A percentile compares a stretch with the other conserved stretches of the same genome.
Conservation (phyloP, 2,329 filamentous ascomycete species). For the Scedosporium boydii region DNA sequence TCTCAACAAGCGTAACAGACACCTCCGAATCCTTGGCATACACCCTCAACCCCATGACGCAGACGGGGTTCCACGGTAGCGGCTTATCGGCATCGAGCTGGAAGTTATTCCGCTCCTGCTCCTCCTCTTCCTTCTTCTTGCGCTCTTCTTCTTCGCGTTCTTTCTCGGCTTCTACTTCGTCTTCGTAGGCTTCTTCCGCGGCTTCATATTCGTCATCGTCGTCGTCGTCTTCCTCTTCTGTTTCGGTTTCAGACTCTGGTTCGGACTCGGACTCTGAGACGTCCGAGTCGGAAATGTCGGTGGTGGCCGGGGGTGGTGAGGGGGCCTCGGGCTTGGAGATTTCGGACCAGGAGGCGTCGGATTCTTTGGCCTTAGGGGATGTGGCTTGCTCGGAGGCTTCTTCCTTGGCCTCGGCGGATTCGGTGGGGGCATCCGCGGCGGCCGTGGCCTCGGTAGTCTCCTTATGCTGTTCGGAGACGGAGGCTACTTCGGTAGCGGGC, state of each 20-base stretch:
- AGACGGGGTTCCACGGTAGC: constrained; percentile 31
- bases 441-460: not conserved
- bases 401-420: not conserved
- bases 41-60: constrained; percentile 28
- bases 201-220: constrained; percentile 9
- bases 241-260: constrained; percentile 14
- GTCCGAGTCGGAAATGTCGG: constrained; percentile 7
- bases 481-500: not conserved
- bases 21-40: constrained; percentile 26
- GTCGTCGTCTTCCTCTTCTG: constrained; percentile 16
- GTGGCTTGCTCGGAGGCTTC: not conserved
- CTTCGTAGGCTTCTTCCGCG: constrained; percentile 9
- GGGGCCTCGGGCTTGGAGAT: constrained; percentile 10
- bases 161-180: constrained; percentile 4
- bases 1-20: constrained; percentile 23
- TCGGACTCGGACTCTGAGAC: constrained; percentile 8
- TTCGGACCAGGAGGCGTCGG: not conserved
- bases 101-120: not conserved
- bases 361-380: not conserved
- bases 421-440: not conserved
- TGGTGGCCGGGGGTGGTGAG: constrained; percentile 20
- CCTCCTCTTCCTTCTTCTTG: constrained; percentile 12
- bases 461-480: not conserved
- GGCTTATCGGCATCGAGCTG: constrained; percentile 3
- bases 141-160: constrained; percentile 16